phyloP scores from a whole-genome alignment of 2,329 filamentous ascomycete genomes.

The Truncatella angustata region DNA sequence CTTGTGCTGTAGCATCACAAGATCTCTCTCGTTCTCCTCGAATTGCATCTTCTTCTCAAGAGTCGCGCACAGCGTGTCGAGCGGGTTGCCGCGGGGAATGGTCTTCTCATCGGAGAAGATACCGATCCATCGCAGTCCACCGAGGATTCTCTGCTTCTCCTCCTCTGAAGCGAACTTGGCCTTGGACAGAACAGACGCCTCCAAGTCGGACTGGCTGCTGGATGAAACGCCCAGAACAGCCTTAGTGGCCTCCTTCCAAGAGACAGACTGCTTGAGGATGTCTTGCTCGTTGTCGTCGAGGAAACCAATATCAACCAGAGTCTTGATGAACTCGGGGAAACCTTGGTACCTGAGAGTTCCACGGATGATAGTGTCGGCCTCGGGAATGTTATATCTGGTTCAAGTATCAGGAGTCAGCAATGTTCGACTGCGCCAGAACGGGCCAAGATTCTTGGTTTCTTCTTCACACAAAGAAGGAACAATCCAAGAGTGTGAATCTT shows the following conservation, averaged over 20 bases:
- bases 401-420: not conserved
- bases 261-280: constrained; percentile 62
- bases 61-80: constrained; percentile 84
- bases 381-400: constrained; percentile 78
- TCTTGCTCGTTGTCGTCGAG: constrained; percentile 66
- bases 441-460: no score
- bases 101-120: constrained; percentile 68
- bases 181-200: constrained; percentile 72
- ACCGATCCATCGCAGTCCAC: constrained; percentile 70
- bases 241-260: constrained; percentile 83
- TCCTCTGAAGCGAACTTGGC: constrained; percentile 67
- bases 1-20: constrained; percentile 74
- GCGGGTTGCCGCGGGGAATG: constrained; percentile 71
- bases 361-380: constrained; percentile 81
- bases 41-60: constrained; percentile 92
- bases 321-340: constrained; percentile 85
- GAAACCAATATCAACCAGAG: constrained; percentile 88
- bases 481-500: no score
- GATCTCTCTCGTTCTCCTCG: constrained; percentile 76
- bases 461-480: no score
- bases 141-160: constrained; percentile 68
- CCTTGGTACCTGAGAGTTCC: constrained; percentile 83
- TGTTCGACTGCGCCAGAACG: no score
- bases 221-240: constrained; percentile 71
- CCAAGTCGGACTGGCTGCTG: constrained; percentile 65